phyloP scores from a whole-genome alignment of 2,329 filamentous ascomycete species.

The Colletotrichum karsti region DNA sequence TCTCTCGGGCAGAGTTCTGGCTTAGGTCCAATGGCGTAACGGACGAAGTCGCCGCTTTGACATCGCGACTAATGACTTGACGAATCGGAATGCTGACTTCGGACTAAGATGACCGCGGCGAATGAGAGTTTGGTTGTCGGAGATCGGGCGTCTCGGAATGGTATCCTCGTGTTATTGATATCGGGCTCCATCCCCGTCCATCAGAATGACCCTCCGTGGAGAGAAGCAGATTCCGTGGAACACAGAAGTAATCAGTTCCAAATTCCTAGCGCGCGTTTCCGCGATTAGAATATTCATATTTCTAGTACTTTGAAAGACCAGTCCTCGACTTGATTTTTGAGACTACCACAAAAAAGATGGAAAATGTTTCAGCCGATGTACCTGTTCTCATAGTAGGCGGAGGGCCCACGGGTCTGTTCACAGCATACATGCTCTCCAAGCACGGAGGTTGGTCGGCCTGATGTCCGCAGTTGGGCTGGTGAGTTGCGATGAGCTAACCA shows the following conservation, averaged over 20 bases:
- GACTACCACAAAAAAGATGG: neutral
- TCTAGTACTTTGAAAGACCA: too few relatives aligned
- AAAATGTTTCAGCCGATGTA: conserved; percentile 30
- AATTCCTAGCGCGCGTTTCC: neutral
- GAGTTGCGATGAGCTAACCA: conserved; percentile 31
- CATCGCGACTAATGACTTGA: neutral
- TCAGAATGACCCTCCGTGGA: neutral
- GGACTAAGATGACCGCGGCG: neutral
- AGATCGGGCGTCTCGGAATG: neutral
- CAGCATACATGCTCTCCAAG: conserved; percentile 39
- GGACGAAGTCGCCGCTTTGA: neutral
- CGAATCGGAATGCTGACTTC: neutral
- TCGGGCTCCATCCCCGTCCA: neutral
- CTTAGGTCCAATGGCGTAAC: neutral
- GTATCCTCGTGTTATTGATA: neutral
- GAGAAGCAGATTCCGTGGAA: too few relatives aligned
- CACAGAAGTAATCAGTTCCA: neutral
- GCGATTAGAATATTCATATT: neutral
- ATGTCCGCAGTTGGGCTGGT: neutral
- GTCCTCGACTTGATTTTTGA: neutral
- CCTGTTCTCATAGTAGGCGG: conserved; percentile 46
- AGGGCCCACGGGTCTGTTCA: conserved; percentile 44
- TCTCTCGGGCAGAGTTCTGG: neutral
- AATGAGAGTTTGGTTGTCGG: neutral
- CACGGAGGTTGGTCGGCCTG: conserved; percentile 22